Evolutionary conservation across 2,329 filamentous ascomycete genomes (phyloP), one percentile per base, ranked within the genome.

Genomic region (Aphanoascus verrucosus): DNA sequence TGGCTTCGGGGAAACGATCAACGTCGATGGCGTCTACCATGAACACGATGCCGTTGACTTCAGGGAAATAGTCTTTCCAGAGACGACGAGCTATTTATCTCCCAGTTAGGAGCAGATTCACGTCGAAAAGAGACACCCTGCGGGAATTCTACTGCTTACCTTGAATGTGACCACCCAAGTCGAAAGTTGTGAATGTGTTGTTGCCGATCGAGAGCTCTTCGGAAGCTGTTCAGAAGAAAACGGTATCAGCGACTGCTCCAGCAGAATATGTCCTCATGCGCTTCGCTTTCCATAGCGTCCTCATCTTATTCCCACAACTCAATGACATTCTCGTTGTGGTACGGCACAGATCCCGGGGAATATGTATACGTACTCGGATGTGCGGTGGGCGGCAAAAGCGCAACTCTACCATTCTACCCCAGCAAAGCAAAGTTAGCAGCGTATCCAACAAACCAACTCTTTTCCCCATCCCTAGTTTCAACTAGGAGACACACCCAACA

Each of bases 61-160:
- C 90, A 64, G 89, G 89, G 80, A 95, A 94, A 75, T 94, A 95
- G 68, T 95, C 89, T 72, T 90, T 91, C 89, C 90, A 95, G 64
- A 95, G 83, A 65, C 90, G 88, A 62, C 90, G 88, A 59, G 89
- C 89, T 89, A 59, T 52, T 28, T 14, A n/a, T 19, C n/a, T n/a
- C 9, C 20, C 38, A 35, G 14, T 52, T 34, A 34, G 31, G 3
- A 28, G 7, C 7, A 4, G 3, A 28, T 28, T 28, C 55, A 20
- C 37, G 4, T 20, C 17, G 44, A 71, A 49, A 32, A 14, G 12
- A 37, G 28, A 6, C 11, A 1, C 5, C 9, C n/a, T 12, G 40
- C 17, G 2, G 19, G 17, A 15, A 6, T 11, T 6, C 76, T 85
- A 41, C 20, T 4, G 11, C 64, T 62, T 63, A 75, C 86, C 86